Conservation (phyloP, 306 rosid species). For the Quercus aquifolioides region DNA sequence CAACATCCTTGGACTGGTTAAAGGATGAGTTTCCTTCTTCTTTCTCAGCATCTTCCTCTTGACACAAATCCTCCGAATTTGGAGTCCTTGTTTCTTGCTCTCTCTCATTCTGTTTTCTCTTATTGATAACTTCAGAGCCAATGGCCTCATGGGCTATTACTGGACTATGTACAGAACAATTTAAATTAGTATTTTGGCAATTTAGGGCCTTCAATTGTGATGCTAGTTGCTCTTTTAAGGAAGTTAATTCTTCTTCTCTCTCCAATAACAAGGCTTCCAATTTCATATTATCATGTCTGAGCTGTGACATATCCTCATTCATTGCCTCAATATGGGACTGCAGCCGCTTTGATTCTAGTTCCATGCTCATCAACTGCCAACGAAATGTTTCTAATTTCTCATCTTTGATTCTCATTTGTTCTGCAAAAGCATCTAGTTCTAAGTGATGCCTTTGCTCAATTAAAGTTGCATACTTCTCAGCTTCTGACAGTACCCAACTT, state of each 20-base stretch:
- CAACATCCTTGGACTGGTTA: conserved; percentile 1
- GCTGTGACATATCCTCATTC: conserved; percentile 62
- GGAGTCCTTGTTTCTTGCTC: conserved; percentile 46
- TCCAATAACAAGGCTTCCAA: conserved; percentile 61
- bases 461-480: conserved; percentile 66
- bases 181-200: conserved; percentile 31
- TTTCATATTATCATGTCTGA: conserved; percentile 66
- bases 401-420: conserved; percentile 80
- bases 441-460: conserved; percentile 81
- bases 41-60: conserved; percentile 20
- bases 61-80: conserved; percentile 17
- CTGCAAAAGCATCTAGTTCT: conserved; percentile 90
- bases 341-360: conserved; percentile 74
- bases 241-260: conserved; percentile 52
- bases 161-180: conserved; percentile 33
- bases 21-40: conserved; percentile 13
- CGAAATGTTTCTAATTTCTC: conserved; percentile 79
- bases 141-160: conserved; percentile 34
- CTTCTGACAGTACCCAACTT: conserved; percentile 75
- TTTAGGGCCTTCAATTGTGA: conserved; percentile 44
- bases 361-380: conserved; percentile 82
- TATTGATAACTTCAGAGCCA: conserved; percentile 43
- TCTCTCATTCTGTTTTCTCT: conserved; percentile 43
- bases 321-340: conserved; percentile 67
- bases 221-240: conserved; percentile 59